Conservation (phyloP, 495 filamentous ascomycete genomes). For the Podospora tetraspora region DNA sequence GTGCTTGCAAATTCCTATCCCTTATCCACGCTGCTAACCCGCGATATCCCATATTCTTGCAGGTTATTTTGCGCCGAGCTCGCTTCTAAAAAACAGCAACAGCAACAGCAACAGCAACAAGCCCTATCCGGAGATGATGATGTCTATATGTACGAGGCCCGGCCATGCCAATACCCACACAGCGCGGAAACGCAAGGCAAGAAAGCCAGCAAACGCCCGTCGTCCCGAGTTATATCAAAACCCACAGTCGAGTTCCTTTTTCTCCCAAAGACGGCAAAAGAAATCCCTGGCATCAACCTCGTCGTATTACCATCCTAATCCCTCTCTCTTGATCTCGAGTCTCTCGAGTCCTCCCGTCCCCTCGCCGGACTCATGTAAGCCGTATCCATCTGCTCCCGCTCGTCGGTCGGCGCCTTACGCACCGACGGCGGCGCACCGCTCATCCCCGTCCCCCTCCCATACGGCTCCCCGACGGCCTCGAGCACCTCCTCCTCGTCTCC, state of each 20-base stretch:
- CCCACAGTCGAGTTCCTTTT: background rate
- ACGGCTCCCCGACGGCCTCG: constrained; percentile 4
- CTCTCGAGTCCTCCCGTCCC: background rate
- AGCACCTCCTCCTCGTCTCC: constrained; percentile 34
- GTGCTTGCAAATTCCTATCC: background rate
- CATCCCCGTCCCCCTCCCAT: constrained; percentile 9
- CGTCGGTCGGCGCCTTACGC: constrained; percentile 14
- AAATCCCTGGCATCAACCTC: background rate
- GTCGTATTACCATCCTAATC: background rate
- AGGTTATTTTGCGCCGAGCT: background rate
- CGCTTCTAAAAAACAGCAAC: background rate
- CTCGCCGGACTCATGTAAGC: constrained; percentile 1
- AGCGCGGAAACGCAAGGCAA: background rate
- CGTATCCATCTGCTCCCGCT: constrained; percentile 13
- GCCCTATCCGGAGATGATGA: background rate
- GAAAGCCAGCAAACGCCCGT: background rate
- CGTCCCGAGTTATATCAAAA: background rate
- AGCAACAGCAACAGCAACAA: background rate
- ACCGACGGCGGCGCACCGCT: constrained; percentile 2
- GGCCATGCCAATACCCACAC: background rate
- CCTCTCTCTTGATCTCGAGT: background rate
- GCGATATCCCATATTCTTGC: background rate
- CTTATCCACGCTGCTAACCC: background rate
- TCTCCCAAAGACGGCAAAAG: background rate
- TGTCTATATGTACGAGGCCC: background rate